Conservation (phyloP, 192 early-diverging fungal genomes). For the Podila horticola region DNA sequence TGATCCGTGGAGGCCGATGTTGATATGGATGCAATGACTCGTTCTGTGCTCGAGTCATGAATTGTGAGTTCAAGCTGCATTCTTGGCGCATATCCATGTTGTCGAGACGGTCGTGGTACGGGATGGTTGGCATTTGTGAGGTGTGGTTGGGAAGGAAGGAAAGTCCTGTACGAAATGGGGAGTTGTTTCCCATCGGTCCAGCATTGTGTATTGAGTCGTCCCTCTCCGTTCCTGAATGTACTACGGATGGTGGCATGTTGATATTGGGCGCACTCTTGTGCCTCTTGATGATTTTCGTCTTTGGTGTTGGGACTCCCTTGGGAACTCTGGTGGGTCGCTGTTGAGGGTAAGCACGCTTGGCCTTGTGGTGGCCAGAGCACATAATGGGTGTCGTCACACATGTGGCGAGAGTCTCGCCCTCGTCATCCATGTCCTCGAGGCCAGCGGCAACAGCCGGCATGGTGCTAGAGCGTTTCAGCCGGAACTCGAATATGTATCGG, state of each 20-base stretch:
- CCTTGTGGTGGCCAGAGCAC: conserved; percentile 50
- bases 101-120: neutral
- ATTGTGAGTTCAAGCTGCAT: neutral
- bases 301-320: conserved; percentile 34
- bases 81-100: neutral
- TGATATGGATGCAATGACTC: conserved; percentile 8
- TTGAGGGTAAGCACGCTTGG: conserved; percentile 37
- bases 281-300: conserved; percentile 38
- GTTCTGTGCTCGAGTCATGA: neutral
- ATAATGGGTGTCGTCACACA: conserved; percentile 41
- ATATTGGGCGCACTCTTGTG: conserved; percentile 42
- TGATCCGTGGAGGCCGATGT: conserved; percentile 13
- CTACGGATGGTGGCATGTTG: neutral
- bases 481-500: conserved; percentile 46
- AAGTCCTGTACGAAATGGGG: conserved; percentile 8
- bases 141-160: conserved; percentile 11
- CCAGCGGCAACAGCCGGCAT: conserved; percentile 4
- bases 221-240: neutral
- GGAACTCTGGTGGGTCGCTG: conserved; percentile 17
- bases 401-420: conserved; percentile 29
- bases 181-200: neutral
- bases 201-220: neutral
- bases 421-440: conserved; percentile 17
- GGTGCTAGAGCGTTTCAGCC: conserved; percentile 33
- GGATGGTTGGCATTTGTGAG: neutral